Conservation (phyloP, 768 basidiomycete species). For the Kwoniella dendrophila region DNA sequence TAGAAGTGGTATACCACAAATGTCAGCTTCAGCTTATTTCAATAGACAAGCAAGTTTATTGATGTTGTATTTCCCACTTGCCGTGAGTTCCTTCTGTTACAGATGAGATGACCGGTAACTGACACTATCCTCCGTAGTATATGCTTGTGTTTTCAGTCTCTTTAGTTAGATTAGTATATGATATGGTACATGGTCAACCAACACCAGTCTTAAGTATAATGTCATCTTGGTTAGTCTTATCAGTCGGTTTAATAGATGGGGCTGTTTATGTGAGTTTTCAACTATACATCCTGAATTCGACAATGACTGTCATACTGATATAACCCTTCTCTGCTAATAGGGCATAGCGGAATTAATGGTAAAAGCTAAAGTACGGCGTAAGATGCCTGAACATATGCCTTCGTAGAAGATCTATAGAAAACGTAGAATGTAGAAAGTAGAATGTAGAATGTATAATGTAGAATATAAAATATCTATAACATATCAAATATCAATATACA, state of each 20-base stretch:
- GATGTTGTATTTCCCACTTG: slow-evolving; percentile 55
- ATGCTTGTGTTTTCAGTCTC: slow-evolving; percentile 51
- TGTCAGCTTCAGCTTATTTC: slow-evolving; percentile 52
- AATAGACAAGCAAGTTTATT: slow-evolving; percentile 54
- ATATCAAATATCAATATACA: too few relatives aligned
- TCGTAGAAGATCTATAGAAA: not conserved
- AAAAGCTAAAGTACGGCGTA: slow-evolving; percentile 42
- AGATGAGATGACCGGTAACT: too few relatives aligned
- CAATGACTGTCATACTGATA: not conserved
- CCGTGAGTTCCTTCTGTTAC: slow-evolving; percentile 38
- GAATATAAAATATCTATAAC: too few relatives aligned
- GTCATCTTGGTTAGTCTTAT: slow-evolving; percentile 49
- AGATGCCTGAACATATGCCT: slow-evolving; percentile 44
- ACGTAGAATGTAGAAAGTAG: too few relatives aligned
- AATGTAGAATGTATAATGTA: too few relatives aligned
- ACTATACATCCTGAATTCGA: not conserved
- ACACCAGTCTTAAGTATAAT: slow-evolving; percentile 39
- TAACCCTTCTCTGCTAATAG: slow-evolving; percentile 18
- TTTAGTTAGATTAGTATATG: slow-evolving; percentile 50
- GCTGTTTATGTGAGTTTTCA: slow-evolving; percentile 49
- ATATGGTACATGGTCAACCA: slow-evolving; percentile 41
- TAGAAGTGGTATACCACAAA: slow-evolving; percentile 20
- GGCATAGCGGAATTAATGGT: slow-evolving; percentile 51
- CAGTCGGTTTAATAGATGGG: slow-evolving; percentile 52
- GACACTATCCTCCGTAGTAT: slow-evolving; percentile 30